phyloP scores from a whole-genome alignment of 1,284 basidiomycete species.

The Malassezia brasiliensis region DNA sequence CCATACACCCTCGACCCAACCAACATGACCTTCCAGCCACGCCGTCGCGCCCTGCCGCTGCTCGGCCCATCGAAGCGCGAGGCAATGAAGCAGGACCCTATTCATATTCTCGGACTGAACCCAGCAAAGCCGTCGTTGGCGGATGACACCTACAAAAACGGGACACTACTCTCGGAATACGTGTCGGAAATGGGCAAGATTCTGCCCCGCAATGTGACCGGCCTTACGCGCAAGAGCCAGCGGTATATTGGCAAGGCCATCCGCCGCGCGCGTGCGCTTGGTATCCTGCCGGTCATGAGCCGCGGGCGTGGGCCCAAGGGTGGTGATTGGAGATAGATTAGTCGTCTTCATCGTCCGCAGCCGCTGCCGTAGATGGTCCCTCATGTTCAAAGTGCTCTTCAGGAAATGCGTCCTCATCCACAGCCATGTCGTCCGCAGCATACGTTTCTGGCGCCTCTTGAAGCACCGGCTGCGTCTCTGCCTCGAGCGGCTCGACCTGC shows the following conservation, averaged over 20 bases:
- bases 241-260: slow-evolving; percentile 75
- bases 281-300: slow-evolving; percentile 59
- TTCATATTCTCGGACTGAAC: slow-evolving; percentile 46
- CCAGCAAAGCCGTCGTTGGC: slow-evolving; percentile 42
- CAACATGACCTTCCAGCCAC: slow-evolving; percentile 18
- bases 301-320: slow-evolving; percentile 21
- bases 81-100: slow-evolving; percentile 54
- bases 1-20: slow-evolving; percentile 23
- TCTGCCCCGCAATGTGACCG: slow-evolving; percentile 60
- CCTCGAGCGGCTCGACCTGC: neutral
- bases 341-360: slow-evolving; percentile 8
- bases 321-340: slow-evolving; percentile 11
- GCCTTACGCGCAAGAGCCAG: slow-evolving; percentile 71
- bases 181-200: slow-evolving; percentile 80
- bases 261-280: slow-evolving; percentile 83
- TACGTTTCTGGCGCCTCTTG: neutral
- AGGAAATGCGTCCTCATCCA: slow-evolving; percentile 18
- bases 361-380: neutral
- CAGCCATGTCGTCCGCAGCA: slow-evolving; percentile 1
- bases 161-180: slow-evolving; percentile 60
- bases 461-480: neutral
- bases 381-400: slow-evolving; percentile 21
- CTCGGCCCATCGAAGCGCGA: slow-evolving; percentile 30
- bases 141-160: slow-evolving; percentile 58
- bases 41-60: slow-evolving; percentile 20